Conservation (phyloP, 2,329 filamentous ascomycete species). For the Kalaharituber pfeilii region DNA sequence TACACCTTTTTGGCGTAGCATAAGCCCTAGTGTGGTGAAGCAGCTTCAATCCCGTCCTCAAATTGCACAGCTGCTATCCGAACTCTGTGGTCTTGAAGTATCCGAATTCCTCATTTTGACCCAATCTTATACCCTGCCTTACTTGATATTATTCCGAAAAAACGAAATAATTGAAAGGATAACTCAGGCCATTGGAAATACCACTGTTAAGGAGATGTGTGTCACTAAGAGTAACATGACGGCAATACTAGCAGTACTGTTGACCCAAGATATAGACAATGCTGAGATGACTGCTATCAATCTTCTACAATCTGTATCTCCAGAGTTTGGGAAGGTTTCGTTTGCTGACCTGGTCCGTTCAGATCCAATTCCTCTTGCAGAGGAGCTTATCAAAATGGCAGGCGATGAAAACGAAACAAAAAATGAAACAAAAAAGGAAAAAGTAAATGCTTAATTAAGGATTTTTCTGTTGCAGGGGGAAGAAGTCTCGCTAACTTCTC, state of each 20-base stretch:
- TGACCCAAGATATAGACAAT: constrained; percentile 40
- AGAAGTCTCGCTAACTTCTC: neutral
- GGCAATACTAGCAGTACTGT: constrained; percentile 41
- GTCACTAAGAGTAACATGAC: constrained; percentile 41
- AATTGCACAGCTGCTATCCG: constrained; percentile 60
- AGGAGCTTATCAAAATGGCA: constrained; percentile 65
- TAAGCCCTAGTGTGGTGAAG: constrained; percentile 68
- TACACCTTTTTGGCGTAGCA: constrained; percentile 70
- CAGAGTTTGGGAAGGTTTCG: constrained; percentile 48
- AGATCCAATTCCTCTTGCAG: constrained; percentile 57
- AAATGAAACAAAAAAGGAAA: constrained; percentile 35
- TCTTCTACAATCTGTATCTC: constrained; percentile 49
- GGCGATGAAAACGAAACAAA: constrained; percentile 47
- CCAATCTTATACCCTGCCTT: constrained; percentile 68
- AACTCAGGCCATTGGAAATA: constrained; percentile 40
- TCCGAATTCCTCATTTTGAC: constrained; percentile 57
- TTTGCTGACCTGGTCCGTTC: constrained; percentile 53
- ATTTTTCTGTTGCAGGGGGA: neutral
- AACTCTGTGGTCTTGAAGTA: constrained; percentile 59
- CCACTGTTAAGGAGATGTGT: neutral
- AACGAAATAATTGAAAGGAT: constrained; percentile 65
- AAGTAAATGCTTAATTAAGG: constrained; percentile 23
- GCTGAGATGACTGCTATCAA: constrained; percentile 50
- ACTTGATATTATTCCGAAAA: constrained; percentile 62
- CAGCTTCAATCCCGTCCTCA: constrained; percentile 68